Percentiles rank a stretch among this genome's conserved stretches.
phyloP scores from a whole-genome alignment of 495 filamentous ascomycete genomes.

The Xylaria intraflava region DNA sequence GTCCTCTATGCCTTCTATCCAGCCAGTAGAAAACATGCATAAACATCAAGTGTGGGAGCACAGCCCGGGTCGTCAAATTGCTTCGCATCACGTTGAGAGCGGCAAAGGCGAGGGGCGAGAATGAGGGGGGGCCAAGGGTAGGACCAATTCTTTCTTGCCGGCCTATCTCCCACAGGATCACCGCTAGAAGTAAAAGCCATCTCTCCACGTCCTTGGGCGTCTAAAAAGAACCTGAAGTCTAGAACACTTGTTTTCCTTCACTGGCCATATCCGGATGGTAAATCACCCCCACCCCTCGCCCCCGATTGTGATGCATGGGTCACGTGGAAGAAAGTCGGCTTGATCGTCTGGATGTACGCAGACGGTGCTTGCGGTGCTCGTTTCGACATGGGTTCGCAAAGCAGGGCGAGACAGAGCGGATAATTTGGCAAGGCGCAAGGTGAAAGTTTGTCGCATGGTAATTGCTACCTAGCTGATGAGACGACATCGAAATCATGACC shows the following conservation, averaged over 20 bases:
- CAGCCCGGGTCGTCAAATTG: background rate
- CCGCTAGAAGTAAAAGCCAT: background rate
- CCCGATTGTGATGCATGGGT: background rate
- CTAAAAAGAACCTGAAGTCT: background rate
- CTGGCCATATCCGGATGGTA: background rate
- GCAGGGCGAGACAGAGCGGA: background rate
- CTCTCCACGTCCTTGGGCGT: background rate
- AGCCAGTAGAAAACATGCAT: background rate
- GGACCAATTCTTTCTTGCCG: background rate
- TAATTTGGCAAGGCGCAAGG: conserved; percentile 4
- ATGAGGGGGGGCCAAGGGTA: background rate
- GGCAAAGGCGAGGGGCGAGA: background rate
- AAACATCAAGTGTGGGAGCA: background rate
- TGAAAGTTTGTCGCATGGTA: conserved; percentile 13
- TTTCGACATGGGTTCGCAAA: background rate
- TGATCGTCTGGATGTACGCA: background rate
- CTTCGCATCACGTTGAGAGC: background rate
- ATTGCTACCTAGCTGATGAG: conserved; percentile 15
- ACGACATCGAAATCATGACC: conserved; percentile 15
- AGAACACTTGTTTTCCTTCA: background rate
- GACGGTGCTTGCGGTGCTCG: background rate
- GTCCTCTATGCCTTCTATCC: background rate
- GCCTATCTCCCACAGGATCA: background rate
- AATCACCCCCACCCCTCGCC: background rate
- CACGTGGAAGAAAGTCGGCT: background rate